phyloP scores from a whole-genome alignment of 305 asterid genomes.

The Fraxinus sp. region DNA sequence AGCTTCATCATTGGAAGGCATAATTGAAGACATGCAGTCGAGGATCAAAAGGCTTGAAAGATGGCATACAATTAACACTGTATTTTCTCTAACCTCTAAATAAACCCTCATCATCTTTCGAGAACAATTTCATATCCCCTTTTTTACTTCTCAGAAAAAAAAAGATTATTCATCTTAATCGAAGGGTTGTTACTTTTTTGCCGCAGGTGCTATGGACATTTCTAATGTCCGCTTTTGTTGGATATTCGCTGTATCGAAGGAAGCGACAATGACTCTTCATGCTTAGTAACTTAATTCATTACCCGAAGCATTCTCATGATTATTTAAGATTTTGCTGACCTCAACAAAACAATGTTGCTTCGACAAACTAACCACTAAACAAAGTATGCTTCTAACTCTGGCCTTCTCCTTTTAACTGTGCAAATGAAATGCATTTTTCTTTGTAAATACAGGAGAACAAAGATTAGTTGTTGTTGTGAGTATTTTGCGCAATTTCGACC shows the following conservation, averaged over 20 bases:
- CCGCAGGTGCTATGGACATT: slow-evolving; percentile 95
- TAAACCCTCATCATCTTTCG: not conserved
- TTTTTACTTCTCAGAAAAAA: not conserved
- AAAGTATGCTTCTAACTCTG: not conserved
- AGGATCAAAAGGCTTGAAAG: slow-evolving; percentile 87
- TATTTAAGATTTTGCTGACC: not conserved
- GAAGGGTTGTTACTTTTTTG: not conserved
- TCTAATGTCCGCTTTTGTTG: slow-evolving; percentile 91
- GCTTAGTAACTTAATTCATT: not conserved
- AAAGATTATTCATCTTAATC: not conserved
- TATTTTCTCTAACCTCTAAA: slow-evolving; percentile 26
- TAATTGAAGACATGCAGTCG: slow-evolving; percentile 86
- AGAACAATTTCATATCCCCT: not conserved
- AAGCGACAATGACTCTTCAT: slow-evolving; percentile 48
- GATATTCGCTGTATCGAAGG: slow-evolving; percentile 87
- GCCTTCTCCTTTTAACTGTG: not conserved
- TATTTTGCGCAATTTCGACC: not conserved
- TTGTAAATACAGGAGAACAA: not conserved
- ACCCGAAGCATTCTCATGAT: not conserved
- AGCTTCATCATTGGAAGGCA: slow-evolving; percentile 67
- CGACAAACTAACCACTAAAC: not conserved
- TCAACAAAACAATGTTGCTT: not conserved
- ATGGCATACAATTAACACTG: slow-evolving; percentile 83
- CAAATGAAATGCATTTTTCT: not conserved
- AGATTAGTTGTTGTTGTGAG: not conserved